Percentiles rank a stretch among this genome's conserved stretches.
Conservation (phyloP, 139 green algal species). For the Asterochloris sp. region DNA sequence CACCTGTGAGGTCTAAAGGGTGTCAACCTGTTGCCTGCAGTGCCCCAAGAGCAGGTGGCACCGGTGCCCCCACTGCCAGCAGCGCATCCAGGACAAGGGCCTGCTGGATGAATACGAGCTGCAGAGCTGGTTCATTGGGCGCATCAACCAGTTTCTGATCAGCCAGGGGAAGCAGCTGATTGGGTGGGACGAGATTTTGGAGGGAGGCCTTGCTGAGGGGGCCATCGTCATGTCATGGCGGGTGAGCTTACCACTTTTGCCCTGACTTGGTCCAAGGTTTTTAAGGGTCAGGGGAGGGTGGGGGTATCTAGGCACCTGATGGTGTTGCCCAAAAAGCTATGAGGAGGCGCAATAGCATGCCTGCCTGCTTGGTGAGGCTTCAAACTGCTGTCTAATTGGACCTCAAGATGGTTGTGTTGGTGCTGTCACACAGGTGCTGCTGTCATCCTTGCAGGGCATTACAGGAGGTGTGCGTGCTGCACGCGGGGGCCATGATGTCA, state of each 20-base stretch:
- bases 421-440: too few species aligned
- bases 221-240: slow-evolving; percentile 64
- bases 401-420: background rate
- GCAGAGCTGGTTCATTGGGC: slow-evolving; percentile 59
- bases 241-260: slow-evolving; percentile 17
- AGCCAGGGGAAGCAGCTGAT: slow-evolving; percentile 37
- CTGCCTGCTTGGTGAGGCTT: background rate
- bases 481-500: slow-evolving; percentile 49
- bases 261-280: too few species aligned
- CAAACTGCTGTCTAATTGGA: too few species aligned
- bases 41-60: slow-evolving; percentile 53
- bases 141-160: slow-evolving; percentile 40
- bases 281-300: too few species aligned
- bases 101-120: slow-evolving; percentile 46
- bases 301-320: background rate
- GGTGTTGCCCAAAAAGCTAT: background rate
- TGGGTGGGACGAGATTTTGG: slow-evolving; percentile 69
- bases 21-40: slow-evolving; percentile 12
- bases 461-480: slow-evolving; percentile 50
- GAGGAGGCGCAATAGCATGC: background rate
- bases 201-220: slow-evolving; percentile 42
- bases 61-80: slow-evolving; percentile 38
- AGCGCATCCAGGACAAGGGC: slow-evolving; percentile 37
- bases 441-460: slow-evolving; percentile 33
- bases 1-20: background rate